These are phyloP conservation scores for Phylloporus sp. DNA, from an alignment of 768 basidiomycete genomes.

Conservation along the genomic window DNA sequence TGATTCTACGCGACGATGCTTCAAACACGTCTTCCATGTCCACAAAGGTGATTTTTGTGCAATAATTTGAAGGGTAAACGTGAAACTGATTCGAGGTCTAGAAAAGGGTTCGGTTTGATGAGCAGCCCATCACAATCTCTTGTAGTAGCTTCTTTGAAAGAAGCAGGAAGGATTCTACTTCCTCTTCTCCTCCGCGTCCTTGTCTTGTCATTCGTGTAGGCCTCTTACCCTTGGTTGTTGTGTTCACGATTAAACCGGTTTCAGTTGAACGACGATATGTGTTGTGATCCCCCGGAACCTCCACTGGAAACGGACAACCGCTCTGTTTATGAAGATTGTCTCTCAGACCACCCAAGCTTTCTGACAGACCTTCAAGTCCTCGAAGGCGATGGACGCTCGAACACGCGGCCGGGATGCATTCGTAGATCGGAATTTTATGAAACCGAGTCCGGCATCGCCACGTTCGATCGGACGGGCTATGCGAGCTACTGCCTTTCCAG, in stretches of 20 bases:
- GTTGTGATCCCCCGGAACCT: neutral
- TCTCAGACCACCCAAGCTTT: slow-evolving; percentile 18
- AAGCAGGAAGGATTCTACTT: slow-evolving; percentile 5
- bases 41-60: slow-evolving; percentile 16
- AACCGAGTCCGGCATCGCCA: slow-evolving; percentile 25
- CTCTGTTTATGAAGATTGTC: slow-evolving; percentile 30
- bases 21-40: slow-evolving; percentile 7
- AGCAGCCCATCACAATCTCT: slow-evolving; percentile 22
- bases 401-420: slow-evolving; percentile 7
- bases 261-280: slow-evolving; percentile 12
- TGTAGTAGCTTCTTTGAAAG: slow-evolving; percentile 16
- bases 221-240: neutral
- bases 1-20: slow-evolving; percentile 1
- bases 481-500: slow-evolving; percentile 22
- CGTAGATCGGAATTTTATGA: slow-evolving; percentile 26
- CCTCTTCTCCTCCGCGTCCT: slow-evolving; percentile 23
- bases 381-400: slow-evolving; percentile 7
- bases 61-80: neutral
- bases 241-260: neutral
- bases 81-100: slow-evolving; percentile 2
- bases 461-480: slow-evolving; percentile 25
- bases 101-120: slow-evolving; percentile 27
- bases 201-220: slow-evolving; percentile 27
- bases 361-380: slow-evolving; percentile 17
- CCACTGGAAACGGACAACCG: slow-evolving; percentile 9